Percentiles rank a stretch among this genome's conserved stretches.
These are phyloP conservation scores for Acanthamoeba lugdunensis DNA, from an alignment of 208 protist species.

Conservation along the genomic window DNA sequence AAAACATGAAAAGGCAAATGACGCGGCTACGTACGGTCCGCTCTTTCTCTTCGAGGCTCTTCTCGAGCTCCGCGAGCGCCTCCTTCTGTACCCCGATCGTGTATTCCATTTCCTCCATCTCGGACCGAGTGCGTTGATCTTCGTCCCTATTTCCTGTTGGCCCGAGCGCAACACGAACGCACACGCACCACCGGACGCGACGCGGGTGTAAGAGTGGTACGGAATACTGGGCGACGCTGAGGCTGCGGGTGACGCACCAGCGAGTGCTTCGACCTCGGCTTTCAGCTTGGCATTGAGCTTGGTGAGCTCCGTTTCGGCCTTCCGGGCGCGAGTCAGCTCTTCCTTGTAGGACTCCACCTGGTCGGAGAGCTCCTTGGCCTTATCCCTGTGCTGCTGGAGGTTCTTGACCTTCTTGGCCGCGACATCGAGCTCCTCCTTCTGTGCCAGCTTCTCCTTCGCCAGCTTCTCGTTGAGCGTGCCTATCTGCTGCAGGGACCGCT, in stretches of 20 bases:
- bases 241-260: background rate
- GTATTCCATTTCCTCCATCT: background rate
- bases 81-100: conserved; percentile 13
- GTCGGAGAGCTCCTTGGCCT: conserved; percentile 35
- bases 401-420: conserved; percentile 18
- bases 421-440: background rate
- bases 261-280: background rate
- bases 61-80: background rate
- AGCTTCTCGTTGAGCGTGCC: conserved; percentile 11
- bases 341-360: conserved; percentile 20
- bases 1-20: background rate
- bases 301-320: background rate
- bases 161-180: background rate
- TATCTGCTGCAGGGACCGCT: background rate
- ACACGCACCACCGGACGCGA: background rate
- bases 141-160: background rate
- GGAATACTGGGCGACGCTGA: too few relatives aligned
- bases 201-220: background rate
- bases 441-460: background rate
- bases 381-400: conserved; percentile 7
- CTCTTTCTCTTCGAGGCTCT: background rate
- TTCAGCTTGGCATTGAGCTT: background rate
- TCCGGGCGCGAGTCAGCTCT: background rate
- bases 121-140: background rate
- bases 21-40: background rate